phyloP scores from a whole-genome alignment of 352 stramenopile genomes.

The Phytophthora palmivora region DNA sequence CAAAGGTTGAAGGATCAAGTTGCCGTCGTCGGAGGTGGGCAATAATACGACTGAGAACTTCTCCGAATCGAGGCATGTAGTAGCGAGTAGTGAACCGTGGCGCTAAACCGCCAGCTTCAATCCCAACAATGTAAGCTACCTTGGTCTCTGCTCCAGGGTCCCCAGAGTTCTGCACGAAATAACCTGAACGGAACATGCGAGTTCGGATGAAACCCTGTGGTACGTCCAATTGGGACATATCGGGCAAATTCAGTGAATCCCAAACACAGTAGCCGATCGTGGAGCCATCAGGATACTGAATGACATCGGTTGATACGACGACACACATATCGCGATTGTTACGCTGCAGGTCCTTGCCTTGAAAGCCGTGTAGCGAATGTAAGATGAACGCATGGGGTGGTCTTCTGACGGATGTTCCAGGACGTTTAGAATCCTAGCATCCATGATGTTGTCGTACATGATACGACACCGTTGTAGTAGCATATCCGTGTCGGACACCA shows the following conservation, averaged over 20 bases:
- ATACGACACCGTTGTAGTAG: constrained; percentile 44
- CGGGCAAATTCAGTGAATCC: constrained; percentile 51
- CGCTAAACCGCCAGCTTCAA: constrained; percentile 45
- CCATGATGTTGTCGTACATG: constrained; percentile 55
- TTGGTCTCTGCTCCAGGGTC: constrained; percentile 35
- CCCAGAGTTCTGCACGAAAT: constrained; percentile 49
- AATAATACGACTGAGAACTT: constrained; percentile 47
- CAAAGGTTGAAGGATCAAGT: constrained; percentile 44
- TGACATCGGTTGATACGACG: constrained; percentile 48
- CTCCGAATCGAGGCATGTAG: constrained; percentile 47
- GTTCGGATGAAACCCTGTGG: constrained; percentile 43
- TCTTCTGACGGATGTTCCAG: constrained; percentile 41
- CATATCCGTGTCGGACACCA: constrained; percentile 46
- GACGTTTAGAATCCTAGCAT: constrained; percentile 45
- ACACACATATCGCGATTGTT: constrained; percentile 56
- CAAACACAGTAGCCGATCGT: constrained; percentile 60
- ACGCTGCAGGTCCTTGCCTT: constrained; percentile 40
- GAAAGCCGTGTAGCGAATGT: constrained; percentile 56
- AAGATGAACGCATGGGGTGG: constrained; percentile 43
- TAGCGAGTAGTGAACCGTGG: constrained; percentile 44
- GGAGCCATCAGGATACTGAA: constrained; percentile 41
- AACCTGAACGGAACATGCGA: constrained; percentile 53
- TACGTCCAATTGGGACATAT: constrained; percentile 43
- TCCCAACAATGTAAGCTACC: constrained; percentile 49
- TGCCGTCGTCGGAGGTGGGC: constrained; percentile 33